Conservation (phyloP, 2,329 filamentous ascomycete genomes). For the Aspergillus sp. region DNA sequence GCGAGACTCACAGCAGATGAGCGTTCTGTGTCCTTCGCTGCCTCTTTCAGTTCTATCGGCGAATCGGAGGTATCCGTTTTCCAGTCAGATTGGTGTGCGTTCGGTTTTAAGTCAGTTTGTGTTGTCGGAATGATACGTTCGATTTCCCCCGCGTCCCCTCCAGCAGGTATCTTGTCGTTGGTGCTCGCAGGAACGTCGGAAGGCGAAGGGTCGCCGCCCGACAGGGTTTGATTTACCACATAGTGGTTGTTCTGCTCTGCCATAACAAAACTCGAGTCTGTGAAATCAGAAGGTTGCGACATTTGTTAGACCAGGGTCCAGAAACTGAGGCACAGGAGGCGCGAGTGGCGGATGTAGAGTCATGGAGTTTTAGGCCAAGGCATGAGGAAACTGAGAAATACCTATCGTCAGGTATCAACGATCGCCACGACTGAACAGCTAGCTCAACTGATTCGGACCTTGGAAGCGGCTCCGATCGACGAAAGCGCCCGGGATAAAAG, state of each 20-base stretch:
- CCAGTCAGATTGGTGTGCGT: constrained; percentile 15
- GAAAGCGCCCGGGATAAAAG: constrained; percentile 17
- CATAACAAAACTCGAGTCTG: constrained; percentile 57
- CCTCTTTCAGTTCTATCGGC: constrained; percentile 12
- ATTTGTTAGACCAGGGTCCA: constrained; percentile 24
- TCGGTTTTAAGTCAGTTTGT: constrained; percentile 17
- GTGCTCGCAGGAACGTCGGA: constrained; percentile 57
- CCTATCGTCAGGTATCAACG: constrained; percentile 36
- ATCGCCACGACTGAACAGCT: constrained; percentile 35
- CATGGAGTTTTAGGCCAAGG: constrained; percentile 8
- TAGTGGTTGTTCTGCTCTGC: constrained; percentile 60
- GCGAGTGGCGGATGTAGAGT: constrained; percentile 9
- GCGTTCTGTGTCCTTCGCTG: constrained; percentile 16
- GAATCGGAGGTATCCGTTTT: constrained; percentile 11
- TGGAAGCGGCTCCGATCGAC: constrained; percentile 23
- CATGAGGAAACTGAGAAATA: constrained; percentile 18
- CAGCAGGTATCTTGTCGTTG: constrained; percentile 45
- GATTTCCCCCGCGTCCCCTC: constrained; percentile 37
- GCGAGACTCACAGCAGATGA: constrained; percentile 22
- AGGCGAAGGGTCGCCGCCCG: constrained; percentile 54
- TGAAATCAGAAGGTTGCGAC: constrained; percentile 17
- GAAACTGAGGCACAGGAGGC: constrained; percentile 12
- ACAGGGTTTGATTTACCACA: constrained; percentile 64
- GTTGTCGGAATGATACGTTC: constrained; percentile 31
- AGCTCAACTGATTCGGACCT: constrained; percentile 22